Percentiles rank a stretch among this genome's conserved stretches.
These are phyloP conservation scores for Podospora australis DNA, from an alignment of 495 filamentous ascomycete genomes.

Conservation along the genomic window DNA sequence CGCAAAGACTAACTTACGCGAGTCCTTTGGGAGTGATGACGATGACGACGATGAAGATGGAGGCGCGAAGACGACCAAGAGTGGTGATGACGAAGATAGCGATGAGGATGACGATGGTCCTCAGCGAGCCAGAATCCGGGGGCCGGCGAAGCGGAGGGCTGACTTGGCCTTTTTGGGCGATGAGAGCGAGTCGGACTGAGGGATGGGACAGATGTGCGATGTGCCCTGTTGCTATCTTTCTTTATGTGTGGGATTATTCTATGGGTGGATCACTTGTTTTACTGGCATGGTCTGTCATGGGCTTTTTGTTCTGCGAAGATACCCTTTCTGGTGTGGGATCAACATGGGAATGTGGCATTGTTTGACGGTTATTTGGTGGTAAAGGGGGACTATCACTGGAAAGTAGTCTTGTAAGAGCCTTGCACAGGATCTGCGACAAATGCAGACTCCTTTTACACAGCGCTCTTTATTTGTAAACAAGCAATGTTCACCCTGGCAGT, in stretches of 20 bases:
- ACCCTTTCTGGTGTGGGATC: no score
- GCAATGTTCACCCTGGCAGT: no score
- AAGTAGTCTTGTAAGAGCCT: no score
- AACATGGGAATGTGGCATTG: no score
- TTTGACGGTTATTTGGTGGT: no score
- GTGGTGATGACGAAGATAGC: constrained; percentile 20
- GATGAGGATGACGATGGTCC: constrained; percentile 21
- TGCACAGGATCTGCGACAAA: no score
- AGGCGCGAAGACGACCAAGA: constrained; percentile 40
- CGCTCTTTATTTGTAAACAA: no score
- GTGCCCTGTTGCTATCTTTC: not conserved
- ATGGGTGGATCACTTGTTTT: not conserved
- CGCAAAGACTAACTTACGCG: constrained; percentile 21
- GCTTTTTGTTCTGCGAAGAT: no score
- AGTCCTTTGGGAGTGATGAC: constrained; percentile 14
- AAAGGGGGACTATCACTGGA: no score
- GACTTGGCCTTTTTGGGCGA: constrained; percentile 40
- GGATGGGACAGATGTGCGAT: no score
- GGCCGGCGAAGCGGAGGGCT: constrained; percentile 29
- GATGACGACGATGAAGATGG: constrained; percentile 37
- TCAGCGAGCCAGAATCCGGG: constrained; percentile 17
- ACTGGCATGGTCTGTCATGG: no score
- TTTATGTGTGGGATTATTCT: not conserved
- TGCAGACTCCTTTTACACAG: no score
- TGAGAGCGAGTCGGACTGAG: constrained; percentile 43